Base-by-base conservation (phyloP, 2,329 filamentous ascomycete species). In the Dactylonectria macrodidyma region DNA sequence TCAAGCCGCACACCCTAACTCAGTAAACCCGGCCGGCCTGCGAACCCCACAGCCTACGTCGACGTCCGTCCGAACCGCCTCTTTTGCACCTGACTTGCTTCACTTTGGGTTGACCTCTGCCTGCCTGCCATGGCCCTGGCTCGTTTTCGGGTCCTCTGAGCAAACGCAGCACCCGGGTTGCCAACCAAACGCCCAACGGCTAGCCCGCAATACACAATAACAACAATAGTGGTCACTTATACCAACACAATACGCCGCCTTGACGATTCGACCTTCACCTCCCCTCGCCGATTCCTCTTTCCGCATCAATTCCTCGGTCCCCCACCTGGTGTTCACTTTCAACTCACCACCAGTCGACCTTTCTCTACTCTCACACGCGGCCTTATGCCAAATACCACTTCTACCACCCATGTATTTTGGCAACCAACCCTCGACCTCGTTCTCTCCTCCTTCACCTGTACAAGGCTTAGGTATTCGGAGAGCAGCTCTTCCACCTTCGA, bases 381-480 rank as follows among this genome's bases (percentile, higher is more conserved):
- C 33, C 56, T 33, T 52, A 33, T 26, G 16, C 44, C 47, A 30
- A 36, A 41, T 22, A 34, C 16, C 30, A 57, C 33, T 12, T 58
- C 46, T 24, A 58, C 59, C 64, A 57, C 62, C 62, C 68, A 80
- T 80, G 78, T 80, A 75, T 69, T 68, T 76, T 73, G 71, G 73
- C 58, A 73, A 73, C 58, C 68, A 70, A 44, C 62, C 68, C 52
- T 64, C 72, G 68, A 65, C 51, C 33, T 73, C 71, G 33, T 66
- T 75, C 67, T 66, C 73, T 58, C 73, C 71, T 51, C 73, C 69
- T 46, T 74, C 74, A 50, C 73, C 73, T 50, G 65, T 71, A 22
- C 64, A 67, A 69, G 68, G 58, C 68, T 71, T 66, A 61, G 56
- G 68, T 65, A 54, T 67, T 55, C 72, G 67, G 60, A 67, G 67